Evolutionary conservation across 2,329 filamentous ascomycete genomes (phyloP).

Genomic region (Torrubiellomyces zombiae): DNA sequence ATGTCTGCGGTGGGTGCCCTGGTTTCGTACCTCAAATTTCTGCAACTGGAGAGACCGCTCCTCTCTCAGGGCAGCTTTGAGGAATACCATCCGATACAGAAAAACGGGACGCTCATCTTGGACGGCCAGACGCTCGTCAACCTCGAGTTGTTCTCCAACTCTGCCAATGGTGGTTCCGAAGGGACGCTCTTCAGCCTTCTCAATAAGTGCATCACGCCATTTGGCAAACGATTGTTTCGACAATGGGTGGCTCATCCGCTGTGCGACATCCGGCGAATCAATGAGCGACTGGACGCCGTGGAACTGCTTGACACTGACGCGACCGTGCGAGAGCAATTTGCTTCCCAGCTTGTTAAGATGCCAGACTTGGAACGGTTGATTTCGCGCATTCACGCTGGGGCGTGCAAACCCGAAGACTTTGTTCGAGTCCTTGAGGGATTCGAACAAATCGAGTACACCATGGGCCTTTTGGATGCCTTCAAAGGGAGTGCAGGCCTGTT

Average conservation of each 20-base stretch:
- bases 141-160: slow-evolving; percentile 92
- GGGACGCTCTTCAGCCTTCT: slow-evolving; percentile 83
- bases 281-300: slow-evolving; percentile 84
- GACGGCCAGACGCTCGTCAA: slow-evolving; percentile 96
- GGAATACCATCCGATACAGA: slow-evolving; percentile 79
- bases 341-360: slow-evolving; percentile 74
- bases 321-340: slow-evolving; percentile 70
- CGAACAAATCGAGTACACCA: slow-evolving; percentile 92
- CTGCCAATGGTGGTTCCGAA: slow-evolving; percentile 66
- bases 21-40: slow-evolving; percentile 65
- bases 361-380: slow-evolving; percentile 89
- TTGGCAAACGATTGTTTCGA: slow-evolving; percentile 87
- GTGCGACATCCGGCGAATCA: slow-evolving; percentile 73
- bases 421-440: slow-evolving; percentile 88
- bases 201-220: slow-evolving; percentile 89
- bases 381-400: slow-evolving; percentile 81
- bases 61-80: slow-evolving; percentile 83
- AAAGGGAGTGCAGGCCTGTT: slow-evolving; percentile 69
- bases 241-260: slow-evolving; percentile 97
- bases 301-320: slow-evolving; percentile 79
- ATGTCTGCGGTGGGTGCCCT: slow-evolving; percentile 89
- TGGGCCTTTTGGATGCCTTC: slow-evolving; percentile 59
- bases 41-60: slow-evolving; percentile 79
- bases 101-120: slow-evolving; percentile 79
- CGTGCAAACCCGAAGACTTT: slow-evolving; percentile 85